Base-by-base conservation (phyloP, 768 basidiomycete genomes). In the Strobilomyces dryophilus region DNA sequence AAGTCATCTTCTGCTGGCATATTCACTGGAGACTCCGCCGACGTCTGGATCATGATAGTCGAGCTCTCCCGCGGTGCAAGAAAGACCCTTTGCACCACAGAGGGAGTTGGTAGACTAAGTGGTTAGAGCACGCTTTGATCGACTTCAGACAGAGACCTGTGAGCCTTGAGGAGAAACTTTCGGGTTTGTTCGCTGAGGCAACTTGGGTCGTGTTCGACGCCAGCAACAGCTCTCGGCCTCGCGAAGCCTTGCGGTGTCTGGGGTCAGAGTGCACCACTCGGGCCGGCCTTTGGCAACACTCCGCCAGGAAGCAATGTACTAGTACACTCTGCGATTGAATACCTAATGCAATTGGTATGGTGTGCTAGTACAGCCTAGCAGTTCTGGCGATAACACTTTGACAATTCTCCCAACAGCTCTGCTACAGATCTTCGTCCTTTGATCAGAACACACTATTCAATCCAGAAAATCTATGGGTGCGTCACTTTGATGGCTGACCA, bases 1-100 rank as follows among this genome's bases (percentile, higher is more conserved):
- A 88, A 75, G 41, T 82, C 81, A 59, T 88, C 87, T 65, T 84
- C 77, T 73, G 63, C 55, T 21, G 56, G 55, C 35, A 64, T 46
- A 40, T 62, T 69, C 18, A 54, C 48, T 39, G 52, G 42, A 41
- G 63, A 45, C 24, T 42, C 48, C 12, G 49, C 48, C 10, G 49
- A 60, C 31, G 58, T 43, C 39, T 60, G 67, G 14, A 63, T 49
- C 44, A 60, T 59, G 50, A 35, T 54, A 10, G 34, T 52, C 21
- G 46, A 53, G 27, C 26, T 26, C 36, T 45, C 45, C 18, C n/a
- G 36, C n/a, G 39, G 40, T 46, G 47, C 21, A 42, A 42, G 45
- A 26, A 56, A 56, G 47, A 50, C 49, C 29, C 17, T 54, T 21
- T 57, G 27, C 12, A 18, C 26, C 35, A 40, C 36, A 45, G 41